phyloP scores from a whole-genome alignment of 2,329 filamentous ascomycete species.

The Fusarium palustre region DNA sequence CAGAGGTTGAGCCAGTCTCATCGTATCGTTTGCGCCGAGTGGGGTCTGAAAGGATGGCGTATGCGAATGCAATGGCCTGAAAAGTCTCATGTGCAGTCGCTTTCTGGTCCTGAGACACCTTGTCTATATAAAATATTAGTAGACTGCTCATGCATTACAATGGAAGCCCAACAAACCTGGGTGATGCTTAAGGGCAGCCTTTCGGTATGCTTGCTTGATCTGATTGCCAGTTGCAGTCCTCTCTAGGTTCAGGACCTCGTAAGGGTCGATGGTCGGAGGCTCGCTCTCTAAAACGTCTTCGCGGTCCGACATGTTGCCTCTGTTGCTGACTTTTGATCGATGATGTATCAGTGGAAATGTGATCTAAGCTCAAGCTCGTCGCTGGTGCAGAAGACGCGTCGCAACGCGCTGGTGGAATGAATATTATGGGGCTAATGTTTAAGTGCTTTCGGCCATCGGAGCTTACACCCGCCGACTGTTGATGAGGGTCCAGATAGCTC shows the following conservation, averaged over 20 bases:
- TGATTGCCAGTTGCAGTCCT: constrained; percentile 79
- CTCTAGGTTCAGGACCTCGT: constrained; percentile 79
- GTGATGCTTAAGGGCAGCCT: constrained; percentile 87
- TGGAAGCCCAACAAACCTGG: constrained; percentile 68
- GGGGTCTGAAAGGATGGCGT: constrained; percentile 89
- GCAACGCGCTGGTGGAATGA: constrained; percentile 32
- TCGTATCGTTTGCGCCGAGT: constrained; percentile 88
- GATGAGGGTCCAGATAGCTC: constrained; percentile 3
- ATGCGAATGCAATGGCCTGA: constrained; percentile 92
- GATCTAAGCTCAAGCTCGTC: background rate
- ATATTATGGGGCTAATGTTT: constrained; percentile 36
- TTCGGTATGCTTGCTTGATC: constrained; percentile 92
- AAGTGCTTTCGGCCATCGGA: constrained; percentile 45
- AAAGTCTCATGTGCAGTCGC: constrained; percentile 82
- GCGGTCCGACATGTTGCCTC: constrained; percentile 57
- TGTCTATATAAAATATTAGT: constrained; percentile 68
- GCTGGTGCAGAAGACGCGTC: constrained; percentile 35
- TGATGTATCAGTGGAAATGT: constrained; percentile 10
- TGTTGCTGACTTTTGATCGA: constrained; percentile 24
- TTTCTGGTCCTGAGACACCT: constrained; percentile 75
- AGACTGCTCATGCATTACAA: background rate
- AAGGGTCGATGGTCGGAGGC: constrained; percentile 78
- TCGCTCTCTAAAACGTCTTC: constrained; percentile 68
- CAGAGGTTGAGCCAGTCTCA: constrained; percentile 86
- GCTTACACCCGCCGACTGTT: constrained; percentile 31